Base-by-base conservation (phyloP, 208 protist species). In the Crithidia thermophila region DNA sequence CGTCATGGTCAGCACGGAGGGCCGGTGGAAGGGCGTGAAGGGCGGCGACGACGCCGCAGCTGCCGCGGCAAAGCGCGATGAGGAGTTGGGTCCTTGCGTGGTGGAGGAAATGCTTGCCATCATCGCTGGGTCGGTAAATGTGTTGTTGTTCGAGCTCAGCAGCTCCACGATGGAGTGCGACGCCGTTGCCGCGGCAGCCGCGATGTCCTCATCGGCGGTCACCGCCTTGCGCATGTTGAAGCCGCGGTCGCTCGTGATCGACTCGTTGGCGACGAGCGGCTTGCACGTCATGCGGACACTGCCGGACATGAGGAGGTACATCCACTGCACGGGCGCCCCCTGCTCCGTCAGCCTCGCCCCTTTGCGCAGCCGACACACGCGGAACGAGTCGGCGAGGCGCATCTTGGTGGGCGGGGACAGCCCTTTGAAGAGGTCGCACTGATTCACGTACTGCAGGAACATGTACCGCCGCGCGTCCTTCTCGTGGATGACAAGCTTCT, bases 241-340 rank as follows among this genome's bases (percentile, higher is more conserved):
- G 27, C 47, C 47, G 20, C 18, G 14, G 28, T 66, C 43, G 16
- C 39, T 37, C 58, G 9, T 21, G 20, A 8, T 14, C 27, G 42
- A 21, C n/a, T 39, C 31, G 14, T 27, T 16, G 34, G 13, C 3
- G 28, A 34, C 39, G 23, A 39, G 11, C 1, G 55, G 45, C 20
- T 53, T 64, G 58, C 39, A 67, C 27, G 73, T 76, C 67, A 84
- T 67, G 47, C 60, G 66, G 16, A 92, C 79, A 3, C 67, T 78
- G 30, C 91, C 91, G 14, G 78, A 79, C 52, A 96, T 77, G 28
- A 96, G 75, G 11, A 96, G 59, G 75, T 89, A 89, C 59, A 96
- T 74, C 86, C 87, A 94, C 67, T 93, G 79, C 40, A 92, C 82
- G 8, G 71, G 61, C 16, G 70, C 61, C 11, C 84, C 80, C 25